A percentile compares a stretch with the other conserved stretches of the same genome.
These are phyloP conservation scores for Amborella trichopoda DNA, from an alignment of 164 flowering plant species.

Conservation along the genomic window DNA sequence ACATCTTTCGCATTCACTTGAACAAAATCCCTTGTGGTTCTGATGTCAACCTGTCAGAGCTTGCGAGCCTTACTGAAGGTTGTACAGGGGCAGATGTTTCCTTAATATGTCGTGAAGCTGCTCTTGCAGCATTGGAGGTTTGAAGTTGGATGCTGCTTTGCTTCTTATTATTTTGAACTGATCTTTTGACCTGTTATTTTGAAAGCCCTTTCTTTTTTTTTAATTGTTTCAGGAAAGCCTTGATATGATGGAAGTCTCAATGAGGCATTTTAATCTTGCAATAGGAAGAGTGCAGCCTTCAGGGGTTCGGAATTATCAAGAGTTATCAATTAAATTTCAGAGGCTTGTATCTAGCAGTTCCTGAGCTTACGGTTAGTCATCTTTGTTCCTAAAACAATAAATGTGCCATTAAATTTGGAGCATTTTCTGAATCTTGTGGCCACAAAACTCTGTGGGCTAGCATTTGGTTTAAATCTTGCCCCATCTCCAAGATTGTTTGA, in stretches of 20 bases:
- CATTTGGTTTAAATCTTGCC: too few relatives aligned
- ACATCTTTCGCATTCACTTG: constrained; percentile 71
- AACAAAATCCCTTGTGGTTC: constrained; percentile 48
- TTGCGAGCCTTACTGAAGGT: constrained; percentile 62
- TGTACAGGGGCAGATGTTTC: constrained; percentile 92
- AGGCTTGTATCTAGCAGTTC: constrained; percentile 36
- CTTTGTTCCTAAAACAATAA: too few relatives aligned
- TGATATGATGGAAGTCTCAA: constrained; percentile 44
- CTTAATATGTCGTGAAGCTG: constrained; percentile 68
- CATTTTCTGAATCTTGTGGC: too few relatives aligned
- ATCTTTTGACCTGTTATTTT: not conserved
- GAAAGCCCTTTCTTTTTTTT: not conserved
- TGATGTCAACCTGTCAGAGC: constrained; percentile 50
- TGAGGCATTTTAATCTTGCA: constrained; percentile 57
- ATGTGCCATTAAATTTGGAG: too few relatives aligned
- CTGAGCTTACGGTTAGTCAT: too few relatives aligned
- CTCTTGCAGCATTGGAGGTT: constrained; percentile 64
- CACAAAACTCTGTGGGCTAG: too few relatives aligned
- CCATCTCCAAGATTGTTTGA: too few relatives aligned
- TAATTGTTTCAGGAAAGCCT: constrained; percentile 44
- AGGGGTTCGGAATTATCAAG: constrained; percentile 32
- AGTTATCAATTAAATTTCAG: constrained; percentile 49
- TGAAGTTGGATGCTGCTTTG: constrained; percentile 10
- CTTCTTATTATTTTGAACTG: not conserved
- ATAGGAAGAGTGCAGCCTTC: constrained; percentile 49